A percentile compares a stretch with the other conserved stretches of the same genome.
Evolutionary conservation across 257 asterid species (phyloP).

Genomic region (Agastache rugosa): DNA sequence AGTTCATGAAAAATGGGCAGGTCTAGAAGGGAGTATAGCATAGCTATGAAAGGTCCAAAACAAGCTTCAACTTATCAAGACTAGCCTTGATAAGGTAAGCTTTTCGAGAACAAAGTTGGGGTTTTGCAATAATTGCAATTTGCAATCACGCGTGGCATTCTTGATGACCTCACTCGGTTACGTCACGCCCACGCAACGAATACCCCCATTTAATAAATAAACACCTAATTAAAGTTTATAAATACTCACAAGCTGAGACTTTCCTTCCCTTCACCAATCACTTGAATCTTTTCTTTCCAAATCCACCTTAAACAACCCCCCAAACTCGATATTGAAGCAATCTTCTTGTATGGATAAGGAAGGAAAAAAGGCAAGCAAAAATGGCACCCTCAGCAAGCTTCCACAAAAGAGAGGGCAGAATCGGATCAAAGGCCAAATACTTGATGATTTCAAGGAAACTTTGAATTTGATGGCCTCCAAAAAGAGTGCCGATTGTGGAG

Average conservation of each 20-base stretch:
- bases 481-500: not conserved
- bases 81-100: not conserved
- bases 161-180: not conserved
- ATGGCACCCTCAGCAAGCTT: not conserved
- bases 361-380: conserved; percentile 18
- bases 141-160: not conserved
- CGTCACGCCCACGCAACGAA: not conserved
- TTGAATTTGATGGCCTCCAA: not conserved
- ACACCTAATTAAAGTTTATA: not conserved
- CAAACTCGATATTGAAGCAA: not conserved
- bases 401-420: conserved; percentile 50
- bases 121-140: not conserved
- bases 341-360: conserved; percentile 30
- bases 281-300: not conserved
- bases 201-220: not conserved
- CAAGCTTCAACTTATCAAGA: not conserved
- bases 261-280: not conserved
- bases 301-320: not conserved
- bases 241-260: not conserved
- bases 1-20: too few species aligned
- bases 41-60: too few species aligned
- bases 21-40: too few species aligned
- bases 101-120: not conserved
- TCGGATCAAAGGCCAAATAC: conserved; percentile 37
- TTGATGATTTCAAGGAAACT: conserved; percentile 19